These are phyloP conservation scores for Aureobasidium musti DNA, from an alignment of 2,329 filamentous ascomycete genomes.

Conservation along the genomic window DNA sequence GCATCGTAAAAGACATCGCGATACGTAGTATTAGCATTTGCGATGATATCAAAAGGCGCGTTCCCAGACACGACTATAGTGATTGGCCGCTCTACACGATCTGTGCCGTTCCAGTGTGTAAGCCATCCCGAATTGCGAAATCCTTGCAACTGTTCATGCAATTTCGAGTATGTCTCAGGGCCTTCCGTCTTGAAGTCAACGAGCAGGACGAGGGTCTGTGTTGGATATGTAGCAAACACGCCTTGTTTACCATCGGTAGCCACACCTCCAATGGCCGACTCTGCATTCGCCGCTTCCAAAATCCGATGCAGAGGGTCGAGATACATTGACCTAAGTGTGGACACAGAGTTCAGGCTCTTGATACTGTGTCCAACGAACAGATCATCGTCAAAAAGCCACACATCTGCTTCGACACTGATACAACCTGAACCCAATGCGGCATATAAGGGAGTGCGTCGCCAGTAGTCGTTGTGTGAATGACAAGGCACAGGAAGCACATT, in stretches of 20 bases:
- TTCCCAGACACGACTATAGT: constrained; percentile 59
- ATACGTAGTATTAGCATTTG: constrained; percentile 38
- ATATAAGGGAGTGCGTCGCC: constrained; percentile 57
- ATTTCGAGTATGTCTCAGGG: constrained; percentile 34
- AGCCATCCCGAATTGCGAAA: constrained; percentile 55
- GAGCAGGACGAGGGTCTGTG: constrained; percentile 54
- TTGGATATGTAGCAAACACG: constrained; percentile 54
- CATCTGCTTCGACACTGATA: constrained; percentile 59
- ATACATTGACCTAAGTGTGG: constrained; percentile 56
- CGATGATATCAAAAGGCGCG: constrained; percentile 53
- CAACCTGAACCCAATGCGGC: constrained; percentile 59
- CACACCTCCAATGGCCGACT: neutral
- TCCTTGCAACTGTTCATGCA: constrained; percentile 47
- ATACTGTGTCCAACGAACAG: constrained; percentile 58
- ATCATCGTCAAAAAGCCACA: constrained; percentile 54
- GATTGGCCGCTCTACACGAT: constrained; percentile 48
- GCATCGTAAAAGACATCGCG: constrained; percentile 57
- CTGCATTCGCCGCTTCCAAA: neutral
- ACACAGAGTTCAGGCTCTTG: constrained; percentile 48
- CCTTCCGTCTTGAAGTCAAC: constrained; percentile 54
- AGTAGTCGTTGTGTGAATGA: constrained; percentile 62
- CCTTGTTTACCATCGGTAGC: constrained; percentile 41
- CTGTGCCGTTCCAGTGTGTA: constrained; percentile 53
- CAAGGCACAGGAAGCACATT: constrained; percentile 48
- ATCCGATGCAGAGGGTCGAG: constrained; percentile 50